Conservation (phyloP, 2,329 filamentous ascomycete genomes). For the Cercospora brassicicola region DNA sequence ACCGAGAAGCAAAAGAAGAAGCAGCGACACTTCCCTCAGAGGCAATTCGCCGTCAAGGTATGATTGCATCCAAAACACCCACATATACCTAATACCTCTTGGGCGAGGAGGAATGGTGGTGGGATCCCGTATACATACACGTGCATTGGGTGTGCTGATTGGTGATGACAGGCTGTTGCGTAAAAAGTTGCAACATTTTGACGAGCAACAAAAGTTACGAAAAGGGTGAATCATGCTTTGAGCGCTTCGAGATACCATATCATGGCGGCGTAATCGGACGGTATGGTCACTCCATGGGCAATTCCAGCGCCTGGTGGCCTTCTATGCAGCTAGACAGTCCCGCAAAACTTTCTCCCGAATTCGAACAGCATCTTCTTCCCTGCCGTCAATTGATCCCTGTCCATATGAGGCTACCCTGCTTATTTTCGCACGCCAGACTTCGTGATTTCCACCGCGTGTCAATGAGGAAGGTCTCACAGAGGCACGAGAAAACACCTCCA, state of each 20-base stretch:
- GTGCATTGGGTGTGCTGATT: constrained; percentile 4
- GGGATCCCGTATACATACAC: not conserved
- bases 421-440: no score
- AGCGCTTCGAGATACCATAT: constrained; percentile 11
- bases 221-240: constrained; percentile 4
- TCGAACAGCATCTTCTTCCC: not conserved
- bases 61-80: constrained; percentile 28
- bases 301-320: constrained; percentile 2
- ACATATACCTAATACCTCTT: constrained; percentile 18
- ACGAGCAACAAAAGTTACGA: constrained; percentile 12
- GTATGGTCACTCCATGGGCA: not conserved
- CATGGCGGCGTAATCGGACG: constrained; percentile 12
- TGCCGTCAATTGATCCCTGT: no score
- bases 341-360: constrained; percentile 10
- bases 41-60: constrained; percentile 99
- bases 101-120: constrained; percentile 18
- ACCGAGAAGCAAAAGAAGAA: constrained; percentile 98
- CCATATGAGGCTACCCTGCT: no score
- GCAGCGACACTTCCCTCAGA: constrained; percentile 91
- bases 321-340: constrained; percentile 13
- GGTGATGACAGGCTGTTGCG: constrained; percentile 8
- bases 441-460: no score
- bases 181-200: not conserved
- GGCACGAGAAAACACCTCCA: not conserved
- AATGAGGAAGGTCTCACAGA: no score